A percentile compares a stretch with the other conserved stretches of the same genome.
Evolutionary conservation across 2,329 filamentous ascomycete species (phyloP).

Genomic region (Monascus ruber): DNA sequence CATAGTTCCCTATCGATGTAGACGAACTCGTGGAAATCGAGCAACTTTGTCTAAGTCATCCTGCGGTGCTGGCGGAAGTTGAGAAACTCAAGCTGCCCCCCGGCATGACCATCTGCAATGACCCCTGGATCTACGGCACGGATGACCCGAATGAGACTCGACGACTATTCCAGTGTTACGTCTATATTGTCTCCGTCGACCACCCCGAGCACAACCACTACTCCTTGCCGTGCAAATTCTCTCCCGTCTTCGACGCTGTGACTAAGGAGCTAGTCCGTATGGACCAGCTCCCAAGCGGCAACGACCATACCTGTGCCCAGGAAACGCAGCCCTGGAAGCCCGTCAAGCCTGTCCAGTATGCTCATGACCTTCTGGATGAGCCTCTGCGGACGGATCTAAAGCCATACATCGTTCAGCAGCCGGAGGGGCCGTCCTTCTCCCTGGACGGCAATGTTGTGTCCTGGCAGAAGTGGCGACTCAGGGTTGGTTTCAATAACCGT

Average conservation of each 20-base stretch:
- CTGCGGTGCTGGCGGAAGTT: slow-evolving; percentile 46
- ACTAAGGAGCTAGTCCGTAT: slow-evolving; percentile 57
- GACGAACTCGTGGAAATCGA: slow-evolving; percentile 51
- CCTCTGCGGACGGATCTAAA: slow-evolving; percentile 55
- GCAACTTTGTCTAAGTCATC: slow-evolving; percentile 43
- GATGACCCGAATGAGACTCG: slow-evolving; percentile 28
- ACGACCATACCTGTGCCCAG: slow-evolving; percentile 44
- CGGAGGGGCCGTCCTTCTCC: slow-evolving; percentile 52
- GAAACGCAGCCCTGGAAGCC: slow-evolving; percentile 48
- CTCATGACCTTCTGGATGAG: slow-evolving; percentile 55
- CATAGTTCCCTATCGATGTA: slow-evolving; percentile 47
- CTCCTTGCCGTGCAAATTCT: slow-evolving; percentile 25
- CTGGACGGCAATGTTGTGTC: slow-evolving; percentile 45
- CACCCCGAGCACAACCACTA: slow-evolving; percentile 29
- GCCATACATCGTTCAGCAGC: slow-evolving; percentile 53
- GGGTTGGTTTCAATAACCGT: slow-evolving; percentile 50
- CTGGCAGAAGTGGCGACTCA: slow-evolving; percentile 58
- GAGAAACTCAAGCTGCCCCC: slow-evolving; percentile 48
- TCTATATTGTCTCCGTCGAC: slow-evolving; percentile 26
- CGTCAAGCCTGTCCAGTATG: slow-evolving; percentile 39
- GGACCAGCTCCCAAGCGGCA: slow-evolving; percentile 56
- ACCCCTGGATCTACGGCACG: slow-evolving; percentile 60
- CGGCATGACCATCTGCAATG: slow-evolving; percentile 45
- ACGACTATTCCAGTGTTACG: slow-evolving; percentile 30
- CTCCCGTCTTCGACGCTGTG: slow-evolving; percentile 43